These are phyloP conservation scores for Pluteus cervinus DNA, from an alignment of 768 basidiomycete species.

Conservation along the genomic window DNA sequence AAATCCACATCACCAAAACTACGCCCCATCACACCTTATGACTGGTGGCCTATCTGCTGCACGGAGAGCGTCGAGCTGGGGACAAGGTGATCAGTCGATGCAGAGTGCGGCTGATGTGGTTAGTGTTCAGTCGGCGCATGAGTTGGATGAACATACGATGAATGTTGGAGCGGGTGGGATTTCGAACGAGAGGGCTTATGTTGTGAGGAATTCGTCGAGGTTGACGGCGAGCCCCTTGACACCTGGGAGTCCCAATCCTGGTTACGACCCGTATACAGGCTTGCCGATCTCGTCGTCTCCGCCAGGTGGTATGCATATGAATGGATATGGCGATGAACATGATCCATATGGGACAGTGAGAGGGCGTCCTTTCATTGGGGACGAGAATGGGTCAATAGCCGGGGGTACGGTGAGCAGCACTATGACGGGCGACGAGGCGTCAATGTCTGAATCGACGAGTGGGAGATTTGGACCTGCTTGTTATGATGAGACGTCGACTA, in stretches of 20 bases:
- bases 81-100: constrained; percentile 35
- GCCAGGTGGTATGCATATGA: constrained; percentile 10
- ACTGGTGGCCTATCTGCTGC: constrained; percentile 32
- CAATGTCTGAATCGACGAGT: constrained; percentile 10
- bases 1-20: too few relatives aligned
- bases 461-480: constrained; percentile 22
- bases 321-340: constrained; percentile 1
- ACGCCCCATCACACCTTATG: too few relatives aligned
- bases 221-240: constrained; percentile 6
- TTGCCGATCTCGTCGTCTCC: constrained; percentile 11
- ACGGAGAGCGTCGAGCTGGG: constrained; percentile 64
- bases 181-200: constrained; percentile 8
- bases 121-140: constrained; percentile 31
- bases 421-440: constrained; percentile 1
- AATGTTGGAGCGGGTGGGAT: constrained; percentile 11
- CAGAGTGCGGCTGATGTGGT: constrained; percentile 26
- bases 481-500: constrained; percentile 46
- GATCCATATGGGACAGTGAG: background rate
- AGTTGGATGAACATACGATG: constrained; percentile 39
- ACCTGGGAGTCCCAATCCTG: background rate
- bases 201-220: constrained; percentile 13
- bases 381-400: background rate
- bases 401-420: background rate
- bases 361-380: background rate
- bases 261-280: background rate